phyloP scores from a whole-genome alignment of 805 yeast species.

The Hyphopichia homilentoma region DNA sequence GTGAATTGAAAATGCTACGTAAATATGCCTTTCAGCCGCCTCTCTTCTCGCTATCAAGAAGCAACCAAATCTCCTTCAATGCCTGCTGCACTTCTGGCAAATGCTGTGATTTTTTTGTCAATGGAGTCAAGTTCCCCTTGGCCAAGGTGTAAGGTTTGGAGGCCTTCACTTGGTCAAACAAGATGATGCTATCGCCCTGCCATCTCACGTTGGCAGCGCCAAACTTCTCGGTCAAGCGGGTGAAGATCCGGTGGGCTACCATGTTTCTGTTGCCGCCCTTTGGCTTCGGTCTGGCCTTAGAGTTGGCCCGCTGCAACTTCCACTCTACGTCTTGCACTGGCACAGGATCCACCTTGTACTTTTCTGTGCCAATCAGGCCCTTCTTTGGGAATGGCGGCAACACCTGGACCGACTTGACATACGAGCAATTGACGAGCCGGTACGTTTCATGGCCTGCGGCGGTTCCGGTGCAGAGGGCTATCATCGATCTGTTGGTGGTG shows the following conservation, averaged over 20 bases:
- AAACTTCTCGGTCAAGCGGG: slow-evolving; percentile 13
- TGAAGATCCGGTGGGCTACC: slow-evolving; percentile 13
- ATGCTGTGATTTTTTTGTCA: slow-evolving; percentile 15
- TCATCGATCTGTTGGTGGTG: slow-evolving; percentile 40
- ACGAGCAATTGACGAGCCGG: slow-evolving; percentile 53
- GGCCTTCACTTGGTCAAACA: slow-evolving; percentile 32
- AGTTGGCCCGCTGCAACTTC: too few relatives aligned
- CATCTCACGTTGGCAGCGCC: slow-evolving; percentile 26
- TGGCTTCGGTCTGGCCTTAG: too few relatives aligned
- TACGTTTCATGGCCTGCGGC: slow-evolving; percentile 24
- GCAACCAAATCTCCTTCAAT: slow-evolving; percentile 26
- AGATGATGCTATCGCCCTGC: slow-evolving; percentile 30
- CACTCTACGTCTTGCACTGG: too few relatives aligned
- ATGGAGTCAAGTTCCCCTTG: slow-evolving; percentile 19
- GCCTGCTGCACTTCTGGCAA: slow-evolving; percentile 19
- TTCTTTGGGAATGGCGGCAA: slow-evolving; percentile 29
- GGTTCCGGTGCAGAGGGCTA: slow-evolving; percentile 12
- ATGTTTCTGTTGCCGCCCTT: too few relatives aligned
- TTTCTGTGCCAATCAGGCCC: too few relatives aligned
- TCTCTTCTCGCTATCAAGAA: slow-evolving; percentile 18
- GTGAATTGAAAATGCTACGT: slow-evolving; percentile 1
- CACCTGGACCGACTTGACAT: slow-evolving; percentile 51
- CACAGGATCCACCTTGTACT: too few relatives aligned
- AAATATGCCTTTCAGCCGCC: slow-evolving; percentile 19
- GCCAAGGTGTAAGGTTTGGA: slow-evolving; percentile 35